These are phyloP conservation scores for Lentinula edodes DNA, from an alignment of 768 basidiomycete species.

Conservation along the genomic window DNA sequence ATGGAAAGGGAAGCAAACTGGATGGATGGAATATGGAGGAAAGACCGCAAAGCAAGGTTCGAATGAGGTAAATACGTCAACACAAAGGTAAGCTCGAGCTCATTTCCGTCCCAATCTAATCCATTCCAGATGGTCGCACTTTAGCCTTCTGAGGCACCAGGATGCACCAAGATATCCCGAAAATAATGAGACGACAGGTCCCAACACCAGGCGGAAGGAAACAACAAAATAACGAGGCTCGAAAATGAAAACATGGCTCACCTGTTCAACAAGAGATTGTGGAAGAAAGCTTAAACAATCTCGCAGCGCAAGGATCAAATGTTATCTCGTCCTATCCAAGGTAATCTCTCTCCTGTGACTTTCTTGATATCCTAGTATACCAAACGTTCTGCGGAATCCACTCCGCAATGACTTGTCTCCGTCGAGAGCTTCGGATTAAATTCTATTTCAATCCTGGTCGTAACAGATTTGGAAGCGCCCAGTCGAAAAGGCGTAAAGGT, in stretches of 20 bases:
- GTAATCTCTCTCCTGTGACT: background rate
- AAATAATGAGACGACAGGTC: background rate
- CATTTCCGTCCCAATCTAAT: background rate
- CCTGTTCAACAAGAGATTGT: background rate
- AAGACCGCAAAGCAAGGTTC: background rate
- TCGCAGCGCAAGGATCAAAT: background rate
- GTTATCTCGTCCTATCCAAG: background rate
- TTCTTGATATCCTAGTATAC: background rate
- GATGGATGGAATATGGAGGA: background rate
- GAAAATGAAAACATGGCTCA: background rate
- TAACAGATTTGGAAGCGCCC: background rate
- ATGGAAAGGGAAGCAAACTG: background rate
- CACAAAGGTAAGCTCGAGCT: background rate
- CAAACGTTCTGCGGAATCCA: background rate
- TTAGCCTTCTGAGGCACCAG: too few relatives aligned
- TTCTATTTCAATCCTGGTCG: background rate
- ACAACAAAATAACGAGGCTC: background rate
- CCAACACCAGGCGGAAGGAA: background rate
- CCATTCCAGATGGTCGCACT: background rate
- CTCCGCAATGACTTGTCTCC: background rate
- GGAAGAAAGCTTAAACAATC: background rate
- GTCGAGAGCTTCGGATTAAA: background rate
- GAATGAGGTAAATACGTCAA: background rate
- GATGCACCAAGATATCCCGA: too few relatives aligned
- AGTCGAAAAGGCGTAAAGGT: background rate